Evolutionary conservation across 108 stramenopile genomes (phyloP), one percentile per base, ranked within the genome.

Genomic region (Hondaea fermentalgiana): DNA sequence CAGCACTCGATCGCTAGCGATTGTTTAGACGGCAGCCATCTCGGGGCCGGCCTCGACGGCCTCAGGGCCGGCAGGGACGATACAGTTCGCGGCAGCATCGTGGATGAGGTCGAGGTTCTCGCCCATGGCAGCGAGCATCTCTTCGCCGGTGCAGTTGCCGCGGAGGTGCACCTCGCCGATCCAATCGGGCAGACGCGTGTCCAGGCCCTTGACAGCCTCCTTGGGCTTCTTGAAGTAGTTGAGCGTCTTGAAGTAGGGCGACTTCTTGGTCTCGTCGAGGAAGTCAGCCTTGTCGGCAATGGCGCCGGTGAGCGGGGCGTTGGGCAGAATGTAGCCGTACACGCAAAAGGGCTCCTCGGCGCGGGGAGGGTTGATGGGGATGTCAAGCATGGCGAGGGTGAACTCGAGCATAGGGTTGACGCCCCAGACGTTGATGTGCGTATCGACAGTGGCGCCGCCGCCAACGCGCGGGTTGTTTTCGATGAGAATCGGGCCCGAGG

Each of bases 381-480:
- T 83, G 76, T 53, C 76, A 23, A 83, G 76, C 76, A 83, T 83
- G 51, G 76, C 76, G 51, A 83, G 49, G 10, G 76, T 83, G 51
- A 83, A 83, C 49, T 53, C 51, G 45, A 83, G 76, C 76, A 83
- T 83, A 1, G 76, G 76, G 76, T 83, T 53, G 51, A 83, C 45
- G 76, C 76, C 76, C 76, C 76, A 83, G 76, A 83, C 76, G n/a
- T 83, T 47, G n/a, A n/a, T 83, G 51, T 83, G 76, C 17, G 51
- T 83, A 23, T 53, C 76, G 28, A 53, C 49, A 16, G 51, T 53
- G 25, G 76, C 45, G 51, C 76, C 76, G 51, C 76, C 76, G 51
- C 76, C 76, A 17, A 83, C 76, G 76, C 76, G 76, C n/a, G 76
- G 76, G 76, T 83, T 83, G 51, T 53, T 53, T 4, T 83, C 76